Percentiles rank a stretch among this genome's conserved stretches.
These are phyloP conservation scores for Handroanthus guayacan DNA, from an alignment of 257 asterid species.

Conservation along the genomic window DNA sequence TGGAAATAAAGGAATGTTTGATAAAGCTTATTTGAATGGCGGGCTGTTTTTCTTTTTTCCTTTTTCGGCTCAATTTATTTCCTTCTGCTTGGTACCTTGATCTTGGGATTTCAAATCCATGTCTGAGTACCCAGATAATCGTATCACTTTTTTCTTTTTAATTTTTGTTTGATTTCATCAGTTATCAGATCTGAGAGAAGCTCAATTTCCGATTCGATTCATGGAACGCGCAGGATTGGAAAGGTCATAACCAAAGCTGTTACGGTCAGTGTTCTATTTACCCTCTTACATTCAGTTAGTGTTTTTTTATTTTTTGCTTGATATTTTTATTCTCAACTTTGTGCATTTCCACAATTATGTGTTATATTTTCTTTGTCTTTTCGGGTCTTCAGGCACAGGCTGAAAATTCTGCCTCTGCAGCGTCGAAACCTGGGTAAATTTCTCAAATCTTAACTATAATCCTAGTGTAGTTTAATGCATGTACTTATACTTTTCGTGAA, in stretches of 20 bases:
- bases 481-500: neutral
- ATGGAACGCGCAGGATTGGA: constrained; percentile 43
- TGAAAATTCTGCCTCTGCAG: constrained; percentile 52
- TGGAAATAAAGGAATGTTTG: neutral
- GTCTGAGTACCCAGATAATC: neutral
- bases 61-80: neutral
- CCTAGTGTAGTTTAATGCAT: neutral
- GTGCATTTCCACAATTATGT: neutral
- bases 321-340: neutral
- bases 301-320: neutral
- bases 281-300: neutral
- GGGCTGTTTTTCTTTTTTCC: neutral
- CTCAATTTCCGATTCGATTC: constrained; percentile 40
- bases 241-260: constrained; percentile 53
- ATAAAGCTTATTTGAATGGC: neutral
- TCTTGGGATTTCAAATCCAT: neutral
- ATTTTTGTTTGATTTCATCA: constrained; percentile 31
- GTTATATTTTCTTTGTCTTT: neutral
- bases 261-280: constrained; percentile 50
- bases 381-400: constrained; percentile 50
- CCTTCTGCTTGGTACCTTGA: neutral
- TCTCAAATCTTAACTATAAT: neutral
- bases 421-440: constrained; percentile 67
- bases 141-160: neutral
- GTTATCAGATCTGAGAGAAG: constrained; percentile 59